Base-by-base conservation (phyloP, 2,329 filamentous ascomycete species). In the Talaromyces verruculosus region DNA sequence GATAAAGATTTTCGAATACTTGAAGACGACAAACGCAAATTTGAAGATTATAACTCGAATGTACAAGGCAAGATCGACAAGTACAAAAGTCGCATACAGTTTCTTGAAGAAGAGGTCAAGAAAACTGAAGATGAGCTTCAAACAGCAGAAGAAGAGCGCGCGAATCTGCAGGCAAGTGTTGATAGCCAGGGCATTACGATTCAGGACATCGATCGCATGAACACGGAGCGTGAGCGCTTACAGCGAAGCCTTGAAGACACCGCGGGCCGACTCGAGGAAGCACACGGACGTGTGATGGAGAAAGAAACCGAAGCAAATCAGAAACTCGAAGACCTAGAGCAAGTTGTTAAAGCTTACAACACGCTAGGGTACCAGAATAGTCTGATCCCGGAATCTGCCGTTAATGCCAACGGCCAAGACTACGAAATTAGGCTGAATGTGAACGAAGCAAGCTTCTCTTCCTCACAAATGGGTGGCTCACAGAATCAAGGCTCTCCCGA, bases 191-290 rank as follows among this genome's bases (percentile, higher is more conserved):
- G 95, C 2, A 93, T 99, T 76, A 96, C 93, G 73, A 96, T 97
- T 80, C 91, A 95, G 80, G 95, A 99, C 85, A 98, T 99, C 75
- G 95, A 99, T 84, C 92, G 95, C 78, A 97, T 99, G 94, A 97
- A 93, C 71, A 89, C 91, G 41, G 95, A 99, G 77, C 89, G 93
- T 63, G 95, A 99, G 74, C 89, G 95, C 57, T 85, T 99, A n/a
- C 92, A 96, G 70, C 93, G 90, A 72, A 91, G 89, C 49, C 89
- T 97, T 53, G 92, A 97, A 72, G 86, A 89, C 1, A 91, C 92
- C 0, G 84, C 87, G 5, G 84, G 87, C 64, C 86, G 92, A 62
- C 83, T 97, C 0, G 93, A 97, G 65, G 95, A 98, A 68, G 86
- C 90, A 8, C 96, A 96, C 81, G 89, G 87, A 70, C 89, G 88